Evolutionary conservation across 495 filamentous ascomycete species (phyloP).

Genomic region (Lophium mytilinum): DNA sequence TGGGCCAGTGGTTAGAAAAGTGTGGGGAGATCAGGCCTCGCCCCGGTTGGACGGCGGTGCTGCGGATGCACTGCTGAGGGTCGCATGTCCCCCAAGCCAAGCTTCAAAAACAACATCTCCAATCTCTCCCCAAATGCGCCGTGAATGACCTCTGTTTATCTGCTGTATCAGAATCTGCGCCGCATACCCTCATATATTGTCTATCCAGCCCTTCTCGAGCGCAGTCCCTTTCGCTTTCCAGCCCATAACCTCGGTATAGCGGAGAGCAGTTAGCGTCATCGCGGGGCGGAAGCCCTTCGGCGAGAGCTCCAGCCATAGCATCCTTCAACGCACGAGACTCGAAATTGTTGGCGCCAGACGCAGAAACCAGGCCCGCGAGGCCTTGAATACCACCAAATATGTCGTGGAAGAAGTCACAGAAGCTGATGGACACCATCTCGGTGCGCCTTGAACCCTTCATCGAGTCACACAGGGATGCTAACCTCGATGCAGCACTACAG

Average conservation of each 20-base stretch:
- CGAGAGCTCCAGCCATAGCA: neutral
- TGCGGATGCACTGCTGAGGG: neutral
- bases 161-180: neutral
- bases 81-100: neutral
- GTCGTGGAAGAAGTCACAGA: constrained; percentile 77
- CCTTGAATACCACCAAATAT: constrained; percentile 24
- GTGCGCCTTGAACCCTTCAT: constrained; percentile 1
- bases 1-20: neutral
- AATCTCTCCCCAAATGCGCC: no score
- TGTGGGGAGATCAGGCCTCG: constrained; percentile 12
- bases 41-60: constrained; percentile 1
- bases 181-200: neutral
- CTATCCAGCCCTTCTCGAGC: neutral
- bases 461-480: neutral
- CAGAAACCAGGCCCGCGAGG: constrained; percentile 15
- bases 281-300: constrained; percentile 18
- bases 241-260: neutral
- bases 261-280: constrained; percentile 17
- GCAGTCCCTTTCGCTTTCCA: neutral
- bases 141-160: no score
- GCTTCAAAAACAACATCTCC: no score
- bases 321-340: constrained; percentile 2
- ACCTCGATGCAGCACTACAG: constrained; percentile 59
- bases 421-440: constrained; percentile 96
- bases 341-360: constrained; percentile 13